Evolutionary conservation across 805 yeast genomes (phyloP).

Genomic region (Jamesozyma jinghongensis): DNA sequence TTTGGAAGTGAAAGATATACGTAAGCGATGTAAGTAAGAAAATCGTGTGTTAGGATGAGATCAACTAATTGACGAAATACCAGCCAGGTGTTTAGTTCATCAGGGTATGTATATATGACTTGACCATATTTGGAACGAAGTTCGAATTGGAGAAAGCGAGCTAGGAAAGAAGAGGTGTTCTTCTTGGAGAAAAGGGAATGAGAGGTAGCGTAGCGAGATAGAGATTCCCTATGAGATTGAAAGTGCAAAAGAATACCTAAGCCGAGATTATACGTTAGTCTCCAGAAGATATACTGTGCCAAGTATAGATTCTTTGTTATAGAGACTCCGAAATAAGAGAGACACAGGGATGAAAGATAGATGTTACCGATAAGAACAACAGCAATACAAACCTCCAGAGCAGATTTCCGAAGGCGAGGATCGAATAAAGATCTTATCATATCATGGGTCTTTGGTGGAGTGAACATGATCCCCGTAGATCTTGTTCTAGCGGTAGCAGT

Average conservation of each 20-base stretch:
- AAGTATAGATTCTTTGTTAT: slow-evolving; percentile 35
- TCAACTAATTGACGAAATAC: slow-evolving; percentile 72
- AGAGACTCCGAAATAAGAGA: slow-evolving; percentile 12
- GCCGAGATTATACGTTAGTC: slow-evolving; percentile 69
- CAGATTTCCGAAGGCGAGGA: slow-evolving; percentile 61
- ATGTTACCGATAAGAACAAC: slow-evolving; percentile 33
- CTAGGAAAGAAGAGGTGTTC: slow-evolving; percentile 23
- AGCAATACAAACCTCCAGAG: slow-evolving; percentile 54
- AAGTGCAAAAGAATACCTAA: slow-evolving; percentile 58
- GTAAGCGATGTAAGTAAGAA: slow-evolving; percentile 60
- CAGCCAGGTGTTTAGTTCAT: slow-evolving; percentile 78
- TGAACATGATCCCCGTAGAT: slow-evolving; percentile 27
- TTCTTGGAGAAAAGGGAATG: slow-evolving; percentile 37
- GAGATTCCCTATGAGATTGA: slow-evolving; percentile 50
- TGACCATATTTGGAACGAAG: slow-evolving; percentile 31
- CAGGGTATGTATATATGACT: slow-evolving; percentile 35
- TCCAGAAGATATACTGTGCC: slow-evolving; percentile 59
- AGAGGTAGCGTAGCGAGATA: slow-evolving; percentile 45
- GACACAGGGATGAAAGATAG: slow-evolving; percentile 26
- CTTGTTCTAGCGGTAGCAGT: slow-evolving; percentile 19
- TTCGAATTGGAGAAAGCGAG: slow-evolving; percentile 38
- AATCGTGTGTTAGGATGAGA: slow-evolving; percentile 76
- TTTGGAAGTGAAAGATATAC: slow-evolving; percentile 39
- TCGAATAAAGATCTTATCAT: slow-evolving; percentile 77
- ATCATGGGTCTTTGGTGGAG: slow-evolving; percentile 54